Evolutionary conservation across 768 basidiomycete genomes (phyloP), one percentile per base, ranked within the genome.

Genomic region (Lentinus tigrinus): DNA sequence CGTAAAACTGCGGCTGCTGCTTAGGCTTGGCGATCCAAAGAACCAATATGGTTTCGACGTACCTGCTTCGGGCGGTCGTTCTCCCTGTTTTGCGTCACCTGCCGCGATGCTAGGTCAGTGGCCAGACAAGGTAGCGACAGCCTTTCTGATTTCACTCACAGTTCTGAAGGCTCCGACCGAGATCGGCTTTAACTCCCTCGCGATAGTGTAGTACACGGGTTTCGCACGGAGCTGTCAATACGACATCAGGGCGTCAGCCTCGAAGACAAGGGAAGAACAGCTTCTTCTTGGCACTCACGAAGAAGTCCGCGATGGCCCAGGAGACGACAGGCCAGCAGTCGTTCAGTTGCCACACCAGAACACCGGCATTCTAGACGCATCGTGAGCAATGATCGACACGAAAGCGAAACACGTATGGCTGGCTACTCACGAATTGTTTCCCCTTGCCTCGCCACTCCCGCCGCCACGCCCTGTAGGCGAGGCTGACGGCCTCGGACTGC

Each of bases 281-380:
- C 17, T 1, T 31, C 31, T 31, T 31, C 10, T 40, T 13, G 19
- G 21, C 6, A 58, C 65, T 50, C 40, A 62, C 62, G 75, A 94
- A 96, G 74, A 95, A 95, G 71, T 97, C 95, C 28, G 85, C 82
- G 62, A 96, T 93, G 1, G 90, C 84, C 95, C 94, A 97, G 19
- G 91, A 94, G 6, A 91, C 91, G 38, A 86, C 86, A 3, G 95
- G 95, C 92, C 93, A 96, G 70, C 93, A 95, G 65, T 93, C 90
- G 60, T 92, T 91, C 57, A 93, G 76, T 85, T 91, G 65, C 95
- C 95, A 96, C 16, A 96, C 93, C 40, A 98, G 80, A 17, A 93
- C 95, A 42, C 93, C 94, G 2, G 92, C 83, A 1, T 88, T 93
- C 61, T 64, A n/a, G 19, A 43, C 17, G 39, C 16, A 23, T 10